These are phyloP conservation scores for Trametes maxima DNA, from an alignment of 768 basidiomycete genomes.

Conservation along the genomic window DNA sequence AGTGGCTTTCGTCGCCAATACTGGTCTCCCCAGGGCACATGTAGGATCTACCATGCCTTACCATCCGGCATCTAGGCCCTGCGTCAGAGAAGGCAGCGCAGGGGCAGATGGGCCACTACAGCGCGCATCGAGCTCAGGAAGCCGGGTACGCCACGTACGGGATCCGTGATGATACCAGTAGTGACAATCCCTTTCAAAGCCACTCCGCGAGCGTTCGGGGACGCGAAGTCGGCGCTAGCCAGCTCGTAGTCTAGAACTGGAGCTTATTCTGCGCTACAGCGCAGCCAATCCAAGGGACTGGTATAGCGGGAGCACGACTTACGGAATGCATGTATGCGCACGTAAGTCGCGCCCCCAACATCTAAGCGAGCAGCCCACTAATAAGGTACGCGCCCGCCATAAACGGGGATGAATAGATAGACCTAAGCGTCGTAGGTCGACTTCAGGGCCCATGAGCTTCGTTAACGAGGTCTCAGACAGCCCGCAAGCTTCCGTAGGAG, in stretches of 20 bases:
- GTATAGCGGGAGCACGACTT: not conserved
- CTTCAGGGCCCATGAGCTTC: no score
- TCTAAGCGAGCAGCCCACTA: not conserved
- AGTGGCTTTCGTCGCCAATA: no score
- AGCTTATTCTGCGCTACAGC: no score
- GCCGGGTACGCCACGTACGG: not conserved
- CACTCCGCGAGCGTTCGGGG: no score
- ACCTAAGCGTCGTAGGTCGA: no score
- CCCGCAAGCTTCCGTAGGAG: no score
- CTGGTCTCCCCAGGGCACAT: no score
- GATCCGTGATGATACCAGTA: not conserved
- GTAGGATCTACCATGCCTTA: not conserved
- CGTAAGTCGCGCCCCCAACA: not conserved
- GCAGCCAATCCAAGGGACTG: not conserved
- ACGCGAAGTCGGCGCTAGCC: no score
- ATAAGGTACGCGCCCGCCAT: no score
- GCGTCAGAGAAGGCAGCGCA: not conserved
- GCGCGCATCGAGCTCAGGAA: constrained; percentile 4
- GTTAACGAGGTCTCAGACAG: no score
- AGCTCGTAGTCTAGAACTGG: no score
- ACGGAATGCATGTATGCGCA: constrained; percentile 1
- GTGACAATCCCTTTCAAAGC: not conserved
- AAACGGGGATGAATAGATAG: no score
- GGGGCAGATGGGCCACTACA: not conserved
- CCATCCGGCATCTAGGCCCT: not conserved